A percentile compares a stretch with the other conserved stretches of the same genome.
Evolutionary conservation across 106 monocot genomes (phyloP).

Genomic region (Dendrobium chrysotoxum): DNA sequence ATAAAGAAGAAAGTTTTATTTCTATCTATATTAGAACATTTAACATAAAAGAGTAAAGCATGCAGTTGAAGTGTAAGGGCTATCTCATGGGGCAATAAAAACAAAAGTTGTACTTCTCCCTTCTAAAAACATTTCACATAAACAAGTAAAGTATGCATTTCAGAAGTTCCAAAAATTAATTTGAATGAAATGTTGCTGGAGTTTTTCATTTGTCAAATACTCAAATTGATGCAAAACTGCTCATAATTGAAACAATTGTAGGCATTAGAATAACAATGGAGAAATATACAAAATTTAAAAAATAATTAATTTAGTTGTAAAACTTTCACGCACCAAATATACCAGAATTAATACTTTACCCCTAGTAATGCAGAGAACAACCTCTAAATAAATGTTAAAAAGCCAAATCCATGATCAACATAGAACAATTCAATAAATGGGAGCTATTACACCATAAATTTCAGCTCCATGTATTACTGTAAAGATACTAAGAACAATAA

Average conservation of each 20-base stretch:
- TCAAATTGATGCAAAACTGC: constrained; percentile 58
- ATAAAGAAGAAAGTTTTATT: neutral
- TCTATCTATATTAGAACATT: neutral
- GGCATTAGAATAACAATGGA: neutral
- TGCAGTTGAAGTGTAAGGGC: no score
- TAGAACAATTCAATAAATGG: neutral
- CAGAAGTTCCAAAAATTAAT: constrained; percentile 4
- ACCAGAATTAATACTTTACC: neutral
- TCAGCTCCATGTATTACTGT: neutral
- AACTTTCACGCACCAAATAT: neutral
- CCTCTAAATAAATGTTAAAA: neutral
- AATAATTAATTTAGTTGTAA: neutral
- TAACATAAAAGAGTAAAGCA: no score
- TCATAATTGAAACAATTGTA: constrained; percentile 34
- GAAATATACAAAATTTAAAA: neutral
- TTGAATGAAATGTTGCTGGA: constrained; percentile 59
- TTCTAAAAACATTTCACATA: neutral
- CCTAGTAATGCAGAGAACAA: neutral
- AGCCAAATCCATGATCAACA: neutral
- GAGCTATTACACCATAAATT: neutral
- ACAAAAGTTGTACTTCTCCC: no score
- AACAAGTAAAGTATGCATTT: neutral
- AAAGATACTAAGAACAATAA: no score
- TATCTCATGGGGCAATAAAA: no score
- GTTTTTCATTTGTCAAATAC: constrained; percentile 61